A percentile compares a stretch with the other conserved stretches of the same genome.
Evolutionary conservation across 495 filamentous ascomycete species (phyloP).

Genomic region (Daldinia loculata): DNA sequence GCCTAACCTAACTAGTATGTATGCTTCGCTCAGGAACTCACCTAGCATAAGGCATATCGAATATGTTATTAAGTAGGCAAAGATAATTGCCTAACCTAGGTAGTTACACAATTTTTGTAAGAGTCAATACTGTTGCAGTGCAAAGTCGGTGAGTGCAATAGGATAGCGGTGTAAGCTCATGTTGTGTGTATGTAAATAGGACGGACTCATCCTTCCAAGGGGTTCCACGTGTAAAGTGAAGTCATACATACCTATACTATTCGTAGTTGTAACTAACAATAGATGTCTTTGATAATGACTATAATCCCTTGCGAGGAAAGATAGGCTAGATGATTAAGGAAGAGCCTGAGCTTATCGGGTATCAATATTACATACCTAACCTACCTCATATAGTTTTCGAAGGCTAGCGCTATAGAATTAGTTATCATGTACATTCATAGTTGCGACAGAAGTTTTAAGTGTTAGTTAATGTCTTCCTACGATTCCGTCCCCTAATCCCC

Average conservation of each 20-base stretch:
- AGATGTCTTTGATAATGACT: neutral
- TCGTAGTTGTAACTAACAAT: neutral
- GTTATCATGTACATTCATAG: neutral
- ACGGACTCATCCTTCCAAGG: conserved; percentile 20
- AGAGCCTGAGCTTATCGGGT: conserved; percentile 10
- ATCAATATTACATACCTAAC: conserved; percentile 7
- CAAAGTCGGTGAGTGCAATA: conserved; percentile 38
- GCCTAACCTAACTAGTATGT: neutral
- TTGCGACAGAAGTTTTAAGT: neutral
- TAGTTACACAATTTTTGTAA: conserved; percentile 6
- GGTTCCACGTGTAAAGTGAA: conserved; percentile 41
- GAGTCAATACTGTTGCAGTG: conserved; percentile 3
- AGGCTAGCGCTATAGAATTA: neutral
- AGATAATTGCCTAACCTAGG: neutral
- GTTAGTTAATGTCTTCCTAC: conserved; percentile 7
- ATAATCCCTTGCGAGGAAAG: conserved; percentile 5
- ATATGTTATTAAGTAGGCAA: neutral
- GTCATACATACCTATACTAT: conserved; percentile 31
- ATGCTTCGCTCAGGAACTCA: conserved; percentile 9
- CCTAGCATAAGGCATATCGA: neutral
- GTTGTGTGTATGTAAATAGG: neutral
- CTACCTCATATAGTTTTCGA: conserved; percentile 1
- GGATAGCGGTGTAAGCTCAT: conserved; percentile 34
- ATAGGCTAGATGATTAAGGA: conserved; percentile 9
- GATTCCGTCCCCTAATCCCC: conserved; percentile 9